A percentile compares a stretch with the other conserved stretches of the same genome.
phyloP scores from a whole-genome alignment of 192 early-diverging fungal species.

The Coemansia biformis region DNA sequence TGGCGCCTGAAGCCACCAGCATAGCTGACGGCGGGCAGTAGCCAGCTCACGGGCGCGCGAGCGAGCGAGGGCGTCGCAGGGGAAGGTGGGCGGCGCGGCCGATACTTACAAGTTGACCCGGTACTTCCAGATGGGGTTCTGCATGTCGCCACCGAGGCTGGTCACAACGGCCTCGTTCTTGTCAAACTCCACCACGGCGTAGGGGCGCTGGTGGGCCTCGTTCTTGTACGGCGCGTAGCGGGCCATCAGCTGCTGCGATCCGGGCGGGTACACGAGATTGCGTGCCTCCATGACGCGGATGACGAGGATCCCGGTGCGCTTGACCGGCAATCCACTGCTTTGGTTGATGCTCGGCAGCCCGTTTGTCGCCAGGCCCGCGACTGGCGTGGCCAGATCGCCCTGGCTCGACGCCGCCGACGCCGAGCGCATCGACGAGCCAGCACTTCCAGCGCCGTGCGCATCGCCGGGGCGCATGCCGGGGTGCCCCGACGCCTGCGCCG shows the following conservation, averaged over 20 bases:
- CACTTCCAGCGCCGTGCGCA: conserved; percentile 22
- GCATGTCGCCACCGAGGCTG: conserved; percentile 69
- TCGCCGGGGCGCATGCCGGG: conserved; percentile 9
- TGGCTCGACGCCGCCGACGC: conserved; percentile 16
- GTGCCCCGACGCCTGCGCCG: conserved; percentile 5
- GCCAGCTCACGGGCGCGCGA: no score
- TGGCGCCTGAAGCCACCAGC: no score
- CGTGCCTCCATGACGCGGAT: conserved; percentile 80
- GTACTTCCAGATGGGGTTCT: conserved; percentile 73
- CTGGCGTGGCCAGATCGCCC: conserved; percentile 5
- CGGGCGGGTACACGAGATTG: conserved; percentile 64
- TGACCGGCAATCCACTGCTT: conserved; percentile 20
- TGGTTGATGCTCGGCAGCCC: conserved; percentile 41
- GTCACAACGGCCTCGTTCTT: conserved; percentile 89
- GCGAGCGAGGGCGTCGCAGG: no score
- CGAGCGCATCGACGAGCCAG: conserved; percentile 18
- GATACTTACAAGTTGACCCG: conserved; percentile 71
- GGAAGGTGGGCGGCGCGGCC: neutral
- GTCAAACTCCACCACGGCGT: conserved; percentile 89
- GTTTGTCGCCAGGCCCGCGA: conserved; percentile 30
- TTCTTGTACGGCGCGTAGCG: conserved; percentile 54
- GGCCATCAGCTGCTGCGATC: conserved; percentile 52
- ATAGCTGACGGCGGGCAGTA: no score
- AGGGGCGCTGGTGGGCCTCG: conserved; percentile 68
- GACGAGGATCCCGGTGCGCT: conserved; percentile 63